Base-by-base conservation (phyloP, 2,329 filamentous ascomycete species). In the Epichloe gansuensis region DNA sequence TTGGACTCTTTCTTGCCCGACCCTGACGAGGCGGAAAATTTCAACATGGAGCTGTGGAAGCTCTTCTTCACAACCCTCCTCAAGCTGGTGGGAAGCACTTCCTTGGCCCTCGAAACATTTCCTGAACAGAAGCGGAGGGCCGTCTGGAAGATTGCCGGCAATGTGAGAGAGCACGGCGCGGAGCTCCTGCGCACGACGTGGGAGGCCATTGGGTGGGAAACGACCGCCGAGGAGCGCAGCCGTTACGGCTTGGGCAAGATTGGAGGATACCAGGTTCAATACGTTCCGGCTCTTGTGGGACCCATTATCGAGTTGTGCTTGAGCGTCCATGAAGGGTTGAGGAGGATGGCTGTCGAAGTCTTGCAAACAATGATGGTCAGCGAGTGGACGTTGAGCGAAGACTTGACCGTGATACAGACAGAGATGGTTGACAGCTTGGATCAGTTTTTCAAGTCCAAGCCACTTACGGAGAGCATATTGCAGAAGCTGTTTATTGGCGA, bases 141-240 rank as follows among this genome's bases (percentile, higher is more conserved):
- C 1, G 91, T 97, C 1, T 98, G 94, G 93, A 98, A 97, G 71
- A 96, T 98, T 64, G 93, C 91, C 4, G 93, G 93, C 5, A 94
- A 98, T 68, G 89, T 98, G 49, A 80, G 93, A 52, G 90, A 97
- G 66, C 80, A 89, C 57, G 93, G 94, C 15, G 91, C 93, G 4
- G 87, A 91, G 49, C 74, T 98, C 8, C 73, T 98, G 36, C 81
- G 85, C 55, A 79, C 81, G 31, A 91, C 86, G 5, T 98, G 93
- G 93, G 88, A 95, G 63, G 87, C 89, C 17, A 94, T 98, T 55
- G 93, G 94, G 12, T 98, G 93, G 93, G 91, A 98, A 60, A 88
- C 89, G 0, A 87, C 78, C 35, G 68, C 75, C 1, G 91, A 97
- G 54, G 90, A 96, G 64, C 78, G 80, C 57, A 74, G 77, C 52